Evolutionary conservation across 2,329 filamentous ascomycete genomes (phyloP).

Genomic region (Helicocarpus griseus): DNA sequence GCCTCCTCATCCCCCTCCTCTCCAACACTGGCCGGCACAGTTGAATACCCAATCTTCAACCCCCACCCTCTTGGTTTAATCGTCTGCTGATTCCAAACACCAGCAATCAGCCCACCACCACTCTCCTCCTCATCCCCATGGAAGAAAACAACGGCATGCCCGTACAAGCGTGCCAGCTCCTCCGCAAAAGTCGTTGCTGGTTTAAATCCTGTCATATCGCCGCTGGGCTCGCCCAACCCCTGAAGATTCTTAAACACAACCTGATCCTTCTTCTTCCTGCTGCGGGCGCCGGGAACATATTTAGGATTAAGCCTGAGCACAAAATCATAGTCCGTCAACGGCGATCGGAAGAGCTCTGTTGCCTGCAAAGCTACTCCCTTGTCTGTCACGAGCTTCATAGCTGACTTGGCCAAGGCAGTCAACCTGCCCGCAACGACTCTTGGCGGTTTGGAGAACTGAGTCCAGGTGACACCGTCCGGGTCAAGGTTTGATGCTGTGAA

Average conservation of each 20-base stretch:
- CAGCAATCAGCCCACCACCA: constrained; percentile 48
- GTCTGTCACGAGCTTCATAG: constrained; percentile 51
- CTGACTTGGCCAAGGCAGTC: constrained; percentile 70
- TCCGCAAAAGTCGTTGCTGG: constrained; percentile 53
- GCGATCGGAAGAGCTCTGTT: constrained; percentile 59
- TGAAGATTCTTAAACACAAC: constrained; percentile 69
- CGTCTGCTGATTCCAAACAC: constrained; percentile 53
- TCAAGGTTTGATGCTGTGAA: constrained; percentile 77
- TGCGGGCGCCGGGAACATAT: constrained; percentile 32
- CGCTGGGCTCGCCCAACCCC: constrained; percentile 34
- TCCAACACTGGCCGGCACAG: constrained; percentile 12
- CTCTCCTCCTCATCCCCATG: constrained; percentile 44
- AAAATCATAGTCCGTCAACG: constrained; percentile 73
- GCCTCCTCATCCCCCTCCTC: constrained; percentile 10
- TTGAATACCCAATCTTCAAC: constrained; percentile 30
- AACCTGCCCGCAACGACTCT: constrained; percentile 79
- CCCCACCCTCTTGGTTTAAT: constrained; percentile 24
- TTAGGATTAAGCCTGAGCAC: constrained; percentile 61
- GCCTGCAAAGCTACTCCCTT: constrained; percentile 46
- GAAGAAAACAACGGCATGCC: constrained; percentile 69
- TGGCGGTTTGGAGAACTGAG: constrained; percentile 56
- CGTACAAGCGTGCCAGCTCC: constrained; percentile 60
- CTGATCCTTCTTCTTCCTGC: constrained; percentile 23
- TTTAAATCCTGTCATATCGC: constrained; percentile 45
- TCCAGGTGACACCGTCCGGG: constrained; percentile 69